Conservation (phyloP, 2,329 filamentous ascomycete genomes). For the Calycina marina region DNA sequence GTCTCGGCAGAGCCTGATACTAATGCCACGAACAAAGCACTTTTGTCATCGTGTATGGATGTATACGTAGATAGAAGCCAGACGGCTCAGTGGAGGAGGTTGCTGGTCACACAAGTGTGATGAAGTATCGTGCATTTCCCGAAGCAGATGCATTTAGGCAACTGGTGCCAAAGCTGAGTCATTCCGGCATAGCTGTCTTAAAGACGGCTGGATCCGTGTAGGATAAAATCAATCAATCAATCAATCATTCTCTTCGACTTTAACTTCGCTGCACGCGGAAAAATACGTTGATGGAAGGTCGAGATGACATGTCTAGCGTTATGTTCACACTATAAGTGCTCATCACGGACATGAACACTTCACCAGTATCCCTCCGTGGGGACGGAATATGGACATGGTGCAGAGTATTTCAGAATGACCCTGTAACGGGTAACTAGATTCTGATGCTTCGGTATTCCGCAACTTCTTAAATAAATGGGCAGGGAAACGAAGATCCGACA, state of each 20-base stretch:
- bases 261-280: slow-evolving; percentile 6
- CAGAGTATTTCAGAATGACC: slow-evolving; percentile 13
- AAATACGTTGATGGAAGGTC: slow-evolving; percentile 3
- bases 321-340: slow-evolving; percentile 12
- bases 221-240: too few relatives aligned
- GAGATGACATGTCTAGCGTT: slow-evolving; percentile 17
- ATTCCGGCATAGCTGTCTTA: too few relatives aligned
- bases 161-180: too few relatives aligned
- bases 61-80: too few relatives aligned
- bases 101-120: too few relatives aligned
- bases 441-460: slow-evolving; percentile 7
- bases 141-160: too few relatives aligned
- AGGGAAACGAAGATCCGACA: slow-evolving; percentile 6
- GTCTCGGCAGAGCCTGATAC: too few relatives aligned
- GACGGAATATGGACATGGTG: slow-evolving; percentile 9
- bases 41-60: too few relatives aligned
- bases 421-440: slow-evolving; percentile 6
- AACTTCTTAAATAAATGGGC: slow-evolving; percentile 9
- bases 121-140: too few relatives aligned
- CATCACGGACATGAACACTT: slow-evolving; percentile 7
- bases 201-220: too few relatives aligned
- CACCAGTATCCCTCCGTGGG: slow-evolving; percentile 2
- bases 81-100: too few relatives aligned
- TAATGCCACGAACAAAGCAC: too few relatives aligned
- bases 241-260: not conserved